Base-by-base conservation (phyloP, 164 flowering plant species). In the Annona squamosa region DNA sequence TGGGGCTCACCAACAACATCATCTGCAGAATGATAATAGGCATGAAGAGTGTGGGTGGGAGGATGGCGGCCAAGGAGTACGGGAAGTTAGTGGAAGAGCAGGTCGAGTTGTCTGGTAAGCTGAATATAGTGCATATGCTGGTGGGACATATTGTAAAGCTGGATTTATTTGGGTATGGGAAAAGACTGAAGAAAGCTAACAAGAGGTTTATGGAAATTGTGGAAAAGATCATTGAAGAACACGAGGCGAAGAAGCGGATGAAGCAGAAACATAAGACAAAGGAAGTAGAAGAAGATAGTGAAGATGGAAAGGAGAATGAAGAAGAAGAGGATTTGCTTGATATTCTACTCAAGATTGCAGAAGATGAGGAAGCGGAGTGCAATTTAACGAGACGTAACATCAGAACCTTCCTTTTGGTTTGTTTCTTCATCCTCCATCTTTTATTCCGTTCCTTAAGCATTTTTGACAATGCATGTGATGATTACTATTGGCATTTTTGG, bases 391-490 rank as follows among this genome's bases (percentile, higher is more conserved):
- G 84, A 72, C 76, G 79, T 17, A 80, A 87, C 56, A 82, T 90
- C 68, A 90, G 88, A 70, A 88, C 84, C 26, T 71, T 88, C n/a
- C 66, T 88, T 26, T 37, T 81, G 89, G 94, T 88, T 80, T 12
- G 56, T 65, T 5, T 42, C 42, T 73, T 13, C 46, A 67, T 37
- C 46, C 37, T 66, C 16, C n/a, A 3, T 5, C 4, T 10, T 47
- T 44, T 41, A 7, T 43, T n/a, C n/a, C n/a, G n/a, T n/a, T n/a
- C n/a, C n/a, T n/a, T n/a, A n/a, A n/a, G n/a, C n/a, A n/a, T n/a
- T n/a, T n/a, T n/a, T n/a, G n/a, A n/a, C n/a, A n/a, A n/a, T n/a
- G n/a, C n/a, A n/a, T n/a, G n/a, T n/a, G n/a, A n/a, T n/a, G n/a
- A n/a, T n/a, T n/a, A n/a, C n/a, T n/a, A n/a, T n/a, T n/a, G n/a